Evolutionary conservation across 257 asterid genomes (phyloP).

Genomic region (Nicotiana attenuata): DNA sequence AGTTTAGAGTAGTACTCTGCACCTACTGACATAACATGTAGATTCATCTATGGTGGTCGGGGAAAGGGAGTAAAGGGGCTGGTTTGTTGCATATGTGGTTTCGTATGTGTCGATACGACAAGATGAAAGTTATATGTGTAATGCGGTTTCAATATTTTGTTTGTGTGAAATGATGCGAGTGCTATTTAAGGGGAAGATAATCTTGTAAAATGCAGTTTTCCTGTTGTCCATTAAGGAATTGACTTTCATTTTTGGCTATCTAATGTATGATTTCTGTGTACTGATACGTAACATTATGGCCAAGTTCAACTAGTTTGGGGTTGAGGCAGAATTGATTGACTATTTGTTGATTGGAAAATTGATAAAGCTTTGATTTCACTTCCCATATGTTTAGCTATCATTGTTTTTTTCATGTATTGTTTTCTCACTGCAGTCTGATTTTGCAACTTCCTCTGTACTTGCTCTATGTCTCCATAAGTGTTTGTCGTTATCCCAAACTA

Average conservation of each 20-base stretch:
- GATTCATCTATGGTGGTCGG: background rate
- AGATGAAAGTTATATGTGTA: background rate
- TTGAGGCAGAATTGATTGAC: background rate
- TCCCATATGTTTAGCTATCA: background rate
- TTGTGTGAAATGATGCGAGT: background rate
- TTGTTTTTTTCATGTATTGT: background rate
- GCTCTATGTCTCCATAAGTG: background rate
- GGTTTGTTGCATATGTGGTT: background rate
- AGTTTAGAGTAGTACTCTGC: background rate
- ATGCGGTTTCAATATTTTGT: background rate
- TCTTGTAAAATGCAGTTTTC: background rate
- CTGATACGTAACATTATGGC: background rate
- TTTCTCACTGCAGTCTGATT: slow-evolving; percentile 4
- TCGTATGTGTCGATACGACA: background rate
- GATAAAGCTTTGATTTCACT: background rate
- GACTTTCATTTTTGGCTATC: background rate
- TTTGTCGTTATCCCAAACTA: background rate
- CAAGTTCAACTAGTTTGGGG: background rate
- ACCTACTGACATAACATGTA: background rate
- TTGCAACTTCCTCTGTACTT: background rate
- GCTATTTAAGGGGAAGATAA: background rate
- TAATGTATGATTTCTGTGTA: background rate
- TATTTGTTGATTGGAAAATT: background rate
- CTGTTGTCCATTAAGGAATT: background rate
- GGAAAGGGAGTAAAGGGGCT: background rate